A percentile compares a stretch with the other conserved stretches of the same genome.
Conservation (phyloP, 352 stramenopile genomes). For the Globisporangium takayamanum region DNA sequence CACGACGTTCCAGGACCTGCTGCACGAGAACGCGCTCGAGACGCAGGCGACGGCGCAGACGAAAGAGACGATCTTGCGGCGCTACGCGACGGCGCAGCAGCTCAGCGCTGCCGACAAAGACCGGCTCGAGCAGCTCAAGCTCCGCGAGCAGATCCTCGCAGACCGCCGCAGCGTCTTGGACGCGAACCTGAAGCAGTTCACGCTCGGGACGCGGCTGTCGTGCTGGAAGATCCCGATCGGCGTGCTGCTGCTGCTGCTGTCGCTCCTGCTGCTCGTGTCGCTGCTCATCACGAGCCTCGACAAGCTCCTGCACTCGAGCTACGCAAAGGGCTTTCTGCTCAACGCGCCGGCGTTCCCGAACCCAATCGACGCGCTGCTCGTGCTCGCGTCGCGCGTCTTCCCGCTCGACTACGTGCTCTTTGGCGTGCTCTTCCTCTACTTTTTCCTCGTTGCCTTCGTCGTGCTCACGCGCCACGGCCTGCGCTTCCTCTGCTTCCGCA, state of each 20-base stretch:
- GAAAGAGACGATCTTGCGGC: conserved; percentile 59
- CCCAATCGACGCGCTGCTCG: conserved; percentile 64
- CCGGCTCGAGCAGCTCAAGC: conserved; percentile 65
- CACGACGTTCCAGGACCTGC: conserved; percentile 64
- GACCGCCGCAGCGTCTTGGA: conserved; percentile 65
- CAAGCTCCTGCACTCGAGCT: conserved; percentile 73
- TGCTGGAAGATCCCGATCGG: conserved; percentile 75
- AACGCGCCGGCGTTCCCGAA: conserved; percentile 62
- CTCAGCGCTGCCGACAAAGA: conserved; percentile 70
- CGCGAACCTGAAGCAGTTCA: conserved; percentile 54
- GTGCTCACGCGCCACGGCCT: conserved; percentile 71
- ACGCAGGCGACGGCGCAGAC: conserved; percentile 58
- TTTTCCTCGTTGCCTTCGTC: conserved; percentile 73
- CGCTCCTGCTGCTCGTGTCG: conserved; percentile 60
- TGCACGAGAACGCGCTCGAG: conserved; percentile 73
- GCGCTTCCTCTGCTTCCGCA: conserved; percentile 70
- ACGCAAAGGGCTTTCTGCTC: conserved; percentile 59
- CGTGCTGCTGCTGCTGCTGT: conserved; percentile 48
- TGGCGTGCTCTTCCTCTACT: conserved; percentile 65
- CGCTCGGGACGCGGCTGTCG: conserved; percentile 28
- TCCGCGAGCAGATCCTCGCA: conserved; percentile 53
- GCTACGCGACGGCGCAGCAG: conserved; percentile 52
- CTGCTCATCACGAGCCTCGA: conserved; percentile 76
- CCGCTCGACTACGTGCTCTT: conserved; percentile 84
- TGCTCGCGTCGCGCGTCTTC: conserved; percentile 69